Conservation (phyloP, 768 basidiomycete genomes). For the Trametes cinnabarina region DNA sequence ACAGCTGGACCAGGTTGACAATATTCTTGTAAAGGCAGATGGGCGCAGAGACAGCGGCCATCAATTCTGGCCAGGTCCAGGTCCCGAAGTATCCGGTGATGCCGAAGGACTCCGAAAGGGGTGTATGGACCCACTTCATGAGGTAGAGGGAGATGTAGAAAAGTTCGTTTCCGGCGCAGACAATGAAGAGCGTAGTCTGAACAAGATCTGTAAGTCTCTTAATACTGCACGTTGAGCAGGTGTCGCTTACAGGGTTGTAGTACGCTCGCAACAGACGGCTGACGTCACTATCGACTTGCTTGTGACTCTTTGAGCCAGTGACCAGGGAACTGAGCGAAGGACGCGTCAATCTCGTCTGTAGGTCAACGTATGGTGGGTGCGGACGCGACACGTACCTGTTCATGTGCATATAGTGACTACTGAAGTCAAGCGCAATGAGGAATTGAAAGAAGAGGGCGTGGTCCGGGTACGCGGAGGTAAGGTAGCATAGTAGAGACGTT, state of each 20-base stretch:
- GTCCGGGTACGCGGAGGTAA: conserved; percentile 85
- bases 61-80: conserved; percentile 74
- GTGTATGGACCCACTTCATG: conserved; percentile 76
- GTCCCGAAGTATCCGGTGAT: conserved; percentile 30
- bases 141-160: conserved; percentile 96
- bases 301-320: conserved; percentile 92
- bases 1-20: conserved; percentile 94
- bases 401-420: conserved; percentile 99
- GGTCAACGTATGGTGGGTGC: too few species aligned
- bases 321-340: conserved; percentile 70
- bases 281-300: conserved; percentile 88
- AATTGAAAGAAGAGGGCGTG: conserved; percentile 88
- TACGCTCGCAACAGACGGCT: conserved; percentile 89
- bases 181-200: conserved; percentile 82
- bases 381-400: conserved; percentile 66
- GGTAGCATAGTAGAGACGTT: conserved; percentile 89
- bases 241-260: conserved; percentile 83
- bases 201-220: background rate
- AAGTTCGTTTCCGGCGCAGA: conserved; percentile 93
- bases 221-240: background rate
- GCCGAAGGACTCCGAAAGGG: conserved; percentile 51
- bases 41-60: conserved; percentile 62
- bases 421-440: conserved; percentile 95
- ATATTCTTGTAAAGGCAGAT: conserved; percentile 83
- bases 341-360: conserved; percentile 9